These are phyloP conservation scores for Syzygium jambos DNA, from an alignment of 345 rosid genomes.

Conservation along the genomic window DNA sequence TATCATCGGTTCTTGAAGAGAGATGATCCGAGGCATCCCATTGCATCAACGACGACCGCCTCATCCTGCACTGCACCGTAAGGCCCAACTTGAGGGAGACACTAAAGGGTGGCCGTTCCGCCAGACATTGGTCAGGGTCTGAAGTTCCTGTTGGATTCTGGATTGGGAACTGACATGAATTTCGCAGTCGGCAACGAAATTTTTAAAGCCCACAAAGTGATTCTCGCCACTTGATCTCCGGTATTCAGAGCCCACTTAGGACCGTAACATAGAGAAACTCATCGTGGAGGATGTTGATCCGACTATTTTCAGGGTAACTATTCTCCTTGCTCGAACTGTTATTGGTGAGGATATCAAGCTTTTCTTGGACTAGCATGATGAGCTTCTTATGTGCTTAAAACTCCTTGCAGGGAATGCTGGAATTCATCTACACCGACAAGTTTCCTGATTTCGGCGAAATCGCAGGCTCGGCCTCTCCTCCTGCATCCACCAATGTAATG, in stretches of 20 bases:
- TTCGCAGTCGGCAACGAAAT: slow-evolving; percentile 29
- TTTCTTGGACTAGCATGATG: background rate
- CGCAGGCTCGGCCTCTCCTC: background rate
- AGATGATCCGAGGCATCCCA: slow-evolving; percentile 66
- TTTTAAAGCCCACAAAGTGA: slow-evolving; percentile 59
- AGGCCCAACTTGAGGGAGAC: slow-evolving; percentile 59
- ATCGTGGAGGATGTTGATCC: background rate
- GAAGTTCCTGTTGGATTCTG: slow-evolving; percentile 63
- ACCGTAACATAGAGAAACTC: background rate
- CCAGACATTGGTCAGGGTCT: slow-evolving; percentile 50
- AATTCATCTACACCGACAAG: slow-evolving; percentile 60
- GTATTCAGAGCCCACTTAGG: slow-evolving; percentile 63
- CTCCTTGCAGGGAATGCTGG: background rate
- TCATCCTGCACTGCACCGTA: slow-evolving; percentile 78
- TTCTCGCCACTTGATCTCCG: slow-evolving; percentile 83
- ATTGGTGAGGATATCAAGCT: background rate
- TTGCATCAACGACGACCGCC: slow-evolving; percentile 65
- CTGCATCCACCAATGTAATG: slow-evolving; percentile 27
- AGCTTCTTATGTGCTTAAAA: background rate
- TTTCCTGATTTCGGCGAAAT: background rate
- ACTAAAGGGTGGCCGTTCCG: slow-evolving; percentile 43
- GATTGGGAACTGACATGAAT: slow-evolving; percentile 62
- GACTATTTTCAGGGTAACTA: slow-evolving; percentile 44
- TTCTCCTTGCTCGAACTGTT: background rate
- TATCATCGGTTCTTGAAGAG: slow-evolving; percentile 46